Conservation (phyloP, 2,329 filamentous ascomycete genomes). For the Beauveria sp. region DNA sequence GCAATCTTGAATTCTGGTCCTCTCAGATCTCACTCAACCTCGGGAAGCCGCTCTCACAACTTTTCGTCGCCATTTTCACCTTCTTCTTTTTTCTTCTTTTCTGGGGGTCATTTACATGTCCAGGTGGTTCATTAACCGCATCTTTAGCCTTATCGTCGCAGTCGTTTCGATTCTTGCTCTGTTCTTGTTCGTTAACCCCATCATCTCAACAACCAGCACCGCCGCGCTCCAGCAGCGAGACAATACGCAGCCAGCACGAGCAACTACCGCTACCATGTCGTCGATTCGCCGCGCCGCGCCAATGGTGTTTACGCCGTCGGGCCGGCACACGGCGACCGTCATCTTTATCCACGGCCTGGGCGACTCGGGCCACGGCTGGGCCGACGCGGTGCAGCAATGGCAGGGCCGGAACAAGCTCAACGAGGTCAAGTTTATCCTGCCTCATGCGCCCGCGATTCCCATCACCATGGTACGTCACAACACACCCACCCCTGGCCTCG, state of each 20-base stretch:
- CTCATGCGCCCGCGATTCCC: constrained; percentile 79
- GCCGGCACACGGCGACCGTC: constrained; percentile 84
- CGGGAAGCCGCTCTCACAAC: not conserved
- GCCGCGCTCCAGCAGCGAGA: not conserved
- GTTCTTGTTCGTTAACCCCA: not conserved
- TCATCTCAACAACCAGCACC: not conserved
- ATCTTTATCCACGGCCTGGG: constrained; percentile 92
- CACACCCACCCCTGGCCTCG: too few species aligned
- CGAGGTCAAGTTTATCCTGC: constrained; percentile 90
- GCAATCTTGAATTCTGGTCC: not conserved
- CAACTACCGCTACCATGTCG: constrained; percentile 14
- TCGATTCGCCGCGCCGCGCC: constrained; percentile 33
- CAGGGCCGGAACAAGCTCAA: constrained; percentile 70
- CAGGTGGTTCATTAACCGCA: not conserved
- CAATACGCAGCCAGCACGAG: not conserved
- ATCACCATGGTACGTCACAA: constrained; percentile 52
- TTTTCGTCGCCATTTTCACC: not conserved
- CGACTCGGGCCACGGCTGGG: constrained; percentile 74
- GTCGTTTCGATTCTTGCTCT: not conserved
- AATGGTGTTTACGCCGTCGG: constrained; percentile 70
- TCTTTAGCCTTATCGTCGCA: not conserved
- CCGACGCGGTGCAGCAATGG: constrained; percentile 80
- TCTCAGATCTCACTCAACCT: not conserved
- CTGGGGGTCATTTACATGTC: not conserved
- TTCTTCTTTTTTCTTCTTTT: not conserved